A percentile compares a stretch with the other conserved stretches of the same genome.
Conservation (phyloP, 305 asterid genomes). For the Withania somnifera region DNA sequence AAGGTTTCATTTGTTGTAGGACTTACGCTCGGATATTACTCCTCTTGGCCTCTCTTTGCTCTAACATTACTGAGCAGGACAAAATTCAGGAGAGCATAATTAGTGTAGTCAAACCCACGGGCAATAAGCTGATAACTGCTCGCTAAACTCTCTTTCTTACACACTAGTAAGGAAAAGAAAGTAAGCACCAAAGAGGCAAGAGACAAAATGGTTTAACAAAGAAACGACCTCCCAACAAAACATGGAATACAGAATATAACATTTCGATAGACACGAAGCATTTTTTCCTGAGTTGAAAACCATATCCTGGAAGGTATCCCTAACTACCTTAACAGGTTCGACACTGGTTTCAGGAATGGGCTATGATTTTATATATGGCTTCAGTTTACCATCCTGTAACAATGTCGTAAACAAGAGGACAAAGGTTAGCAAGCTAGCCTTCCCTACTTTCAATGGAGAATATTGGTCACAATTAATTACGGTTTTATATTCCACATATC, state of each 20-base stretch:
- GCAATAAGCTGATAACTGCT: no score
- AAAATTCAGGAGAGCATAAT: no score
- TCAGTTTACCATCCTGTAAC: constrained; percentile 19
- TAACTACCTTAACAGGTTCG: constrained; percentile 24
- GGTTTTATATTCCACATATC: neutral
- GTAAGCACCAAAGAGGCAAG: neutral
- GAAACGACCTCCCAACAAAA: neutral
- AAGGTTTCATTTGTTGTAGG: no score
- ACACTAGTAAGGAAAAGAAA: no score
- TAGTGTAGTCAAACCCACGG: no score
- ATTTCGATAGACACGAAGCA: constrained; percentile 4
- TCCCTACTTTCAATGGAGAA: neutral
- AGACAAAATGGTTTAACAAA: neutral
- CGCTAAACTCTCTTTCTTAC: no score
- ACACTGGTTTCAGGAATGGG: constrained; percentile 20
- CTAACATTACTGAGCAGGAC: constrained; percentile 37
- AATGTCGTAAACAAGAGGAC: neutral
- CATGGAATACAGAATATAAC: neutral
- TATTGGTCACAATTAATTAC: neutral
- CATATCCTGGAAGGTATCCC: constrained; percentile 17
- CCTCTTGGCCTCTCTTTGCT: no score
- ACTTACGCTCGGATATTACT: no score
- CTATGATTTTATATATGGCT: constrained; percentile 13
- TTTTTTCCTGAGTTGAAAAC: constrained; percentile 24
- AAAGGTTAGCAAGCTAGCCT: neutral